Base-by-base conservation (phyloP, 371 early-diverging fungal genomes). In the Chytridium lagenaria region DNA sequence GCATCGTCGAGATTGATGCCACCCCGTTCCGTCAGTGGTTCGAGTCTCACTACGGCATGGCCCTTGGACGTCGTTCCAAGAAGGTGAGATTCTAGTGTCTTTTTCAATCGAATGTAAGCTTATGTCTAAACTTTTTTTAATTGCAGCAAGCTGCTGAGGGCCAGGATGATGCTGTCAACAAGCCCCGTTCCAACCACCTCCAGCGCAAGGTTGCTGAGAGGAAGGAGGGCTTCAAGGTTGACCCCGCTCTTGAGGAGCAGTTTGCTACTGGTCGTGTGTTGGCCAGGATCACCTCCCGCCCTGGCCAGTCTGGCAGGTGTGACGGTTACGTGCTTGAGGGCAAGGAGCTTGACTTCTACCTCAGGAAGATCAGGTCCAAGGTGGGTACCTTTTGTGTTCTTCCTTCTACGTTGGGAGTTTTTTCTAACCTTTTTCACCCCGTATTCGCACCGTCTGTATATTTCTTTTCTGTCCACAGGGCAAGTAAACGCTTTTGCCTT, bases 251-350 rank as follows among this genome's bases (percentile, higher is more conserved):
- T 69, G 94, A 94, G 74, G 94, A 96, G 80, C 98, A 96, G 89
- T 96, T 98, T 87, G 90, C 88, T 82, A 91, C 98, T 75, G 99
- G 99, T 81, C 94, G 98, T 89, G 86, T 99, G 49, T 96, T 95
- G 82, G 94, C 98, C 81, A 87, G 90, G 85, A 87, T 99, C 83
- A 84, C 97, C 55, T 98, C 99, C 75, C 96, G 99, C 83, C 99
- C 99, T 40, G 99, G 99, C 78, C 99, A 99, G 90, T 92, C 93
- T 78, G 99, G 99, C 79, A 95, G 95, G 81, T 90, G 92, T 76
- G 99, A 99, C 84, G 99, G 99, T 68, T 96, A 98, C 91, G 93
- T 99, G 78, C 91, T 99, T 64, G 99, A 99, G 87, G 99, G 99
- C 77, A 95, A 96, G 78, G 86, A 86, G 76, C 80, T 86, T 67